Conservation (phyloP, 2,329 filamentous ascomycete species). For the Paraphoma sp. region DNA sequence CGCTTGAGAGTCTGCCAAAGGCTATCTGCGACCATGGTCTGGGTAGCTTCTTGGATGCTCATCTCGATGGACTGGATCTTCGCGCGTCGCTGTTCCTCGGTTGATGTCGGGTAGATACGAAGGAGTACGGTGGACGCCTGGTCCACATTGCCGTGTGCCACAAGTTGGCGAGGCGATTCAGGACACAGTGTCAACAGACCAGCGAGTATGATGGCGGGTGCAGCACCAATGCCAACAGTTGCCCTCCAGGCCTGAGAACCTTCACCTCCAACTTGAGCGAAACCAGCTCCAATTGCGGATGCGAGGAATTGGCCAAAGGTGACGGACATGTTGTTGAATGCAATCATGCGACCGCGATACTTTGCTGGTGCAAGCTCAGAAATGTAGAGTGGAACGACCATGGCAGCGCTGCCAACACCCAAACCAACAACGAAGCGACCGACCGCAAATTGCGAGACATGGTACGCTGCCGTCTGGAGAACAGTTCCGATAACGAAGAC, state of each 20-base stretch:
- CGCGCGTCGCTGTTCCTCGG: conserved; percentile 30
- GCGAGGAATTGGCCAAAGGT: conserved; percentile 42
- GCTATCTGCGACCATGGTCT: conserved; percentile 40
- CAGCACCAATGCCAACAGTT: conserved; percentile 46
- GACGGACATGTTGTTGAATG: conserved; percentile 45
- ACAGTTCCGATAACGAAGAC: conserved; percentile 39
- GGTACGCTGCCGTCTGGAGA: conserved; percentile 36
- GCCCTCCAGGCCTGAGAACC: conserved; percentile 43
- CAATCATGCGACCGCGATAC: conserved; percentile 46
- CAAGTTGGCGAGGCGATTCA: conserved; percentile 47
- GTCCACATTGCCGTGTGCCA: conserved; percentile 41
- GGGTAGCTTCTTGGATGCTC: conserved; percentile 40
- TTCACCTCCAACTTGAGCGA: conserved; percentile 42
- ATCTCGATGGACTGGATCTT: conserved; percentile 38
- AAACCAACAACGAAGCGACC: conserved; percentile 40
- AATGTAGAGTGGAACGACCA: conserved; percentile 41
- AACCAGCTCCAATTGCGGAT: conserved; percentile 41
- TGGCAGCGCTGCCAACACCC: conserved; percentile 39
- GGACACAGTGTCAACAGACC: conserved; percentile 45
- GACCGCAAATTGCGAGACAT: conserved; percentile 34
- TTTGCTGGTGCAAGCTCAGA: conserved; percentile 37
- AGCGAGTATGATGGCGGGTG: conserved; percentile 45
- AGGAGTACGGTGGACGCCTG: conserved; percentile 41
- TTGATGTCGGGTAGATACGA: conserved; percentile 42
- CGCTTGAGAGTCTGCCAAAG: conserved; percentile 38